These are phyloP conservation scores for Phytophthora constricta DNA, from an alignment of 352 stramenopile species.

Conservation along the genomic window DNA sequence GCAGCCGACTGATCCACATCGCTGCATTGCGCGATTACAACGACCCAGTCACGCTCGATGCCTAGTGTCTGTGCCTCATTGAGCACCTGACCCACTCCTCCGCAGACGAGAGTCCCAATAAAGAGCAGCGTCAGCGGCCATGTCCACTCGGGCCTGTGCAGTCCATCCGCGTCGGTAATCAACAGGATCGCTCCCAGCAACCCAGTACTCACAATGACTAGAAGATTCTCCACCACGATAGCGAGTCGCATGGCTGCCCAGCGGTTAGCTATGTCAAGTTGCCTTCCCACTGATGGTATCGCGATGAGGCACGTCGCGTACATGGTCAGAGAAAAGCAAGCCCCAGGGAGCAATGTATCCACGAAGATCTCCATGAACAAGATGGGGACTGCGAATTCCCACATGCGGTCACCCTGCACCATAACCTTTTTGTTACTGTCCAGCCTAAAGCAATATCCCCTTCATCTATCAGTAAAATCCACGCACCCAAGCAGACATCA, in stretches of 20 bases:
- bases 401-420: slow-evolving; percentile 78
- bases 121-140: slow-evolving; percentile 58
- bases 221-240: slow-evolving; percentile 78
- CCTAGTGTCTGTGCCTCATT: slow-evolving; percentile 79
- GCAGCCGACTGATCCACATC: slow-evolving; percentile 40
- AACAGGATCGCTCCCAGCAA: slow-evolving; percentile 66
- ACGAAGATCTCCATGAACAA: slow-evolving; percentile 90
- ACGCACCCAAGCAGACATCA: slow-evolving; percentile 80
- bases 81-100: slow-evolving; percentile 80
- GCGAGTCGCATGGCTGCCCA: slow-evolving; percentile 71
- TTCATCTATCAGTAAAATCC: not conserved
- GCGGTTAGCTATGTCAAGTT: slow-evolving; percentile 69
- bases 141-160: slow-evolving; percentile 67
- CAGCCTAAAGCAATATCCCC: not conserved
- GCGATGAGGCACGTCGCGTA: slow-evolving; percentile 75
- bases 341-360: slow-evolving; percentile 79
- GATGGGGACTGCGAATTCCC: slow-evolving; percentile 81
- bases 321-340: slow-evolving; percentile 74
- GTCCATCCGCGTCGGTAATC: slow-evolving; percentile 56
- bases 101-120: slow-evolving; percentile 58
- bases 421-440: slow-evolving; percentile 2
- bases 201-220: slow-evolving; percentile 68
- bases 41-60: slow-evolving; percentile 89
- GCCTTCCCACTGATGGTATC: slow-evolving; percentile 70
- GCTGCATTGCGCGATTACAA: slow-evolving; percentile 60